phyloP scores from a whole-genome alignment of 2,329 filamentous ascomycete genomes.

The Leptosphaerulina australis region DNA sequence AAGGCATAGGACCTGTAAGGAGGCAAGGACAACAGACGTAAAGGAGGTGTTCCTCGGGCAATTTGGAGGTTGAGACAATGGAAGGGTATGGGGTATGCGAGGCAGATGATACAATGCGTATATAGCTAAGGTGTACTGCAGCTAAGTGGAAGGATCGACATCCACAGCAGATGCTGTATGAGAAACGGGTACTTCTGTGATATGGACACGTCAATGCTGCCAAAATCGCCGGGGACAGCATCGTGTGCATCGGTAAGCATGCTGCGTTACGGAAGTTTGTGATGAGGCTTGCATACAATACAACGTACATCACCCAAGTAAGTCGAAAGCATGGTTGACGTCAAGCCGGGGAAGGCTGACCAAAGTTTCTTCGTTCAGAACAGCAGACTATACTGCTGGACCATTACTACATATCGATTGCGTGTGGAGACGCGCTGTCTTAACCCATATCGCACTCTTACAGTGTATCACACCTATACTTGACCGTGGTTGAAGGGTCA shows the following conservation, averaged over 20 bases:
- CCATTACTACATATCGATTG: slow-evolving; percentile 31
- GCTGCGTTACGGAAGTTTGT: slow-evolving; percentile 2
- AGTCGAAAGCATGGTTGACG: not conserved
- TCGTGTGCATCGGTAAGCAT: slow-evolving; percentile 3
- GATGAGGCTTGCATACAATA: slow-evolving; percentile 13
- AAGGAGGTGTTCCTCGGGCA: not conserved
- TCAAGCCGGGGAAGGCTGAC: slow-evolving; percentile 17
- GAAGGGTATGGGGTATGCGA: slow-evolving; percentile 4
- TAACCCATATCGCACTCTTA: slow-evolving; percentile 33
- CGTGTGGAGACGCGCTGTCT: slow-evolving; percentile 26
- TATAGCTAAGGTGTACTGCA: not conserved
- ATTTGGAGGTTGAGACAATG: slow-evolving; percentile 5
- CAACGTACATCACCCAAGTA: not conserved
- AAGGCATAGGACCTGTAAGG: not conserved
- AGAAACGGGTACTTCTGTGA: not conserved
- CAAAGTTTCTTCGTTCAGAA: slow-evolving; percentile 24
- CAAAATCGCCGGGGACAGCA: slow-evolving; percentile 9
- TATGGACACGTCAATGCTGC: slow-evolving; percentile 13
- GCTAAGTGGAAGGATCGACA: slow-evolving; percentile 2
- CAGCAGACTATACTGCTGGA: slow-evolving; percentile 9
- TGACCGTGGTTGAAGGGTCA: slow-evolving; percentile 49
- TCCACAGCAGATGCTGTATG: slow-evolving; percentile 11
- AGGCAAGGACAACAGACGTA: slow-evolving; percentile 7
- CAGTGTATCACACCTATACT: slow-evolving; percentile 40
- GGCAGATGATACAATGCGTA: slow-evolving; percentile 7